Evolutionary conservation across 257 asterid species (phyloP).

Genomic region (Salvia rosmarinus): DNA sequence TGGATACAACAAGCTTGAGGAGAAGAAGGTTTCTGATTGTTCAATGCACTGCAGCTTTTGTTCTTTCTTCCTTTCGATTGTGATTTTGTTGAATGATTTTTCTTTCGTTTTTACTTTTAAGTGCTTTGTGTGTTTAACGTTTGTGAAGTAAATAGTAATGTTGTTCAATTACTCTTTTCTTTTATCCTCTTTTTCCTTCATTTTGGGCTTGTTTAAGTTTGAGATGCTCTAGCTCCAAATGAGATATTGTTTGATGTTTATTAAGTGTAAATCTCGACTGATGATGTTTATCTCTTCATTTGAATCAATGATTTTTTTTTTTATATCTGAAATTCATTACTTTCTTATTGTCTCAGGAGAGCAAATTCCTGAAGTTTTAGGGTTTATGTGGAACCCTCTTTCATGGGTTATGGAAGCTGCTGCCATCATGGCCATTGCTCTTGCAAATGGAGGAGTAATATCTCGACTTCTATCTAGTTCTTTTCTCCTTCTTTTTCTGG

Average conservation of each 20-base stretch:
- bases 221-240: conserved; percentile 21
- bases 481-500: neutral
- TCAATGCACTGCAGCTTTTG: neutral
- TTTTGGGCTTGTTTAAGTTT: conserved; percentile 21
- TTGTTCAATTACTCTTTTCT: conserved; percentile 9
- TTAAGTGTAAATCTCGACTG: conserved; percentile 7
- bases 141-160: conserved; percentile 33
- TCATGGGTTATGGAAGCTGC: conserved; percentile 99
- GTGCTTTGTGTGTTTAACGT: conserved; percentile 32
- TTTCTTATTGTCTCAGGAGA: conserved; percentile 64
- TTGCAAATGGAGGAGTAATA: conserved; percentile 98
- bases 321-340: conserved; percentile 1
- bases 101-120: neutral
- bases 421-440: conserved; percentile 98
- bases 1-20: conserved; percentile 97
- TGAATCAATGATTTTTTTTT: conserved; percentile 1
- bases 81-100: conserved; percentile 8
- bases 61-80: conserved; percentile 23
- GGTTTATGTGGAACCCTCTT: conserved; percentile 99
- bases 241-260: conserved; percentile 26
- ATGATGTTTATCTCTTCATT: conserved; percentile 21
- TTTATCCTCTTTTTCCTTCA: conserved; percentile 11
- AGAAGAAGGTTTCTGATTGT: conserved; percentile 90
- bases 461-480: conserved; percentile 20
- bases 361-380: conserved; percentile 83